Percentiles rank a stretch among this genome's conserved stretches.
Evolutionary conservation across 73 alveolate species (phyloP).

Genomic region (Stentor roeselii): DNA sequence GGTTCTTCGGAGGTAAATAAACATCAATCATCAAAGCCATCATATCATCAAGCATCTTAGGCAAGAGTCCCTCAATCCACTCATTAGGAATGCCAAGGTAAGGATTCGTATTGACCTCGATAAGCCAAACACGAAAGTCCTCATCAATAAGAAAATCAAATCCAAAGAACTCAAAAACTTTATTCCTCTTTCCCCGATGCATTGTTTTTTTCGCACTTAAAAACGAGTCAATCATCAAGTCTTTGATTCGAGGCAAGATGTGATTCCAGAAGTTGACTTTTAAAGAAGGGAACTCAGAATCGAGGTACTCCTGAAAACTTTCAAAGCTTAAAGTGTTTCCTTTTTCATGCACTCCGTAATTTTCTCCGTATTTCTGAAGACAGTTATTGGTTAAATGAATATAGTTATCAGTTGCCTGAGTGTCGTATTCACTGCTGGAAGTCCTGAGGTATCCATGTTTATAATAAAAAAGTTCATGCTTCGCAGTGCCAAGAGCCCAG

Average conservation of each 20-base stretch:
- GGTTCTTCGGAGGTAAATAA: slow-evolving; percentile 28
- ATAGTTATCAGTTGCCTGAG: slow-evolving; percentile 59
- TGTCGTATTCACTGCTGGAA: slow-evolving; percentile 59
- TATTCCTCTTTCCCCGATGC: slow-evolving; percentile 66
- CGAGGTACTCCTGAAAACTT: slow-evolving; percentile 63
- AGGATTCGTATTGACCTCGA: slow-evolving; percentile 18
- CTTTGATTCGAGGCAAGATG: slow-evolving; percentile 78
- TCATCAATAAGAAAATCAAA: slow-evolving; percentile 22
- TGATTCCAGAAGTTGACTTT: slow-evolving; percentile 71
- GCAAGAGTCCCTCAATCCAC: slow-evolving; percentile 64
- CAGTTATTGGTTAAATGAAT: slow-evolving; percentile 90
- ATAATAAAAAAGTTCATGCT: slow-evolving; percentile 58
- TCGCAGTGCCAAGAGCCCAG: slow-evolving; percentile 78
- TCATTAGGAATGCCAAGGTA: slow-evolving; percentile 76
- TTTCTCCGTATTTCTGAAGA: slow-evolving; percentile 66
- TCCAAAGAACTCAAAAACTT: slow-evolving; percentile 69
- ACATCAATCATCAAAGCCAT: slow-evolving; percentile 68
- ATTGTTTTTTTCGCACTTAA: slow-evolving; percentile 59
- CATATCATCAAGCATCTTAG: slow-evolving; percentile 86
- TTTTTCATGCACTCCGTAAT: slow-evolving; percentile 78
- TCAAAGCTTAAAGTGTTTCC: slow-evolving; percentile 83
- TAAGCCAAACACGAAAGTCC: slow-evolving; percentile 3
- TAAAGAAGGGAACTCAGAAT: slow-evolving; percentile 57
- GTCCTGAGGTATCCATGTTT: slow-evolving; percentile 82
- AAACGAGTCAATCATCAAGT: slow-evolving; percentile 73